Evolutionary conservation across 495 filamentous ascomycete species (phyloP).

Genomic region (Penicillium tannophilum): DNA sequence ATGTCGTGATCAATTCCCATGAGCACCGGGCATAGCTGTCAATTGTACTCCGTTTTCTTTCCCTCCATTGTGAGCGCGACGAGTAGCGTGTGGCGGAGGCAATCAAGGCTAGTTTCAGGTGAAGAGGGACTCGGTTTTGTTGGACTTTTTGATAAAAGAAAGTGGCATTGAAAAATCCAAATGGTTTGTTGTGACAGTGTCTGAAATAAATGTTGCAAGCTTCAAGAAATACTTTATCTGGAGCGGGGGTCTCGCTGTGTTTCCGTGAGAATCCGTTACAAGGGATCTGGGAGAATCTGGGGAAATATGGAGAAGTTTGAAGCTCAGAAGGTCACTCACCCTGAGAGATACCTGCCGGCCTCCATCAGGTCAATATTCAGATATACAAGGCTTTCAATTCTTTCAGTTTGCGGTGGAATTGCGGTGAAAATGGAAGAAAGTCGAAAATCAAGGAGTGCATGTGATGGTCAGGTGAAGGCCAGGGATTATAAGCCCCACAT

Average conservation of each 20-base stretch:
- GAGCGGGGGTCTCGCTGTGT: constrained; percentile 6
- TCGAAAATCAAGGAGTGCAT: neutral
- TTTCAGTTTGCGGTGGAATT: neutral
- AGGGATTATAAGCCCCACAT: neutral
- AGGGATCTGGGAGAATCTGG: neutral
- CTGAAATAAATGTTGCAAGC: constrained; percentile 31
- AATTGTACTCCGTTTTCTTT: constrained; percentile 23
- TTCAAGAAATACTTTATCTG: constrained; percentile 27
- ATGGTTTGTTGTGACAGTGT: constrained; percentile 36
- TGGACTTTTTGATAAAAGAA: constrained; percentile 23
- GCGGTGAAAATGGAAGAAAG: neutral
- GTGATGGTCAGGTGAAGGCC: no score
- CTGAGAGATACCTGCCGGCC: neutral
- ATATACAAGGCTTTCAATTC: neutral
- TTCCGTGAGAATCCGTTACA: neutral
- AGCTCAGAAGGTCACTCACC: neutral
- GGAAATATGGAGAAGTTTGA: no score
- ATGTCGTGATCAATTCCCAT: constrained; percentile 30
- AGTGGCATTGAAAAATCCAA: constrained; percentile 31
- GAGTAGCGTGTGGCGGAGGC: constrained; percentile 34
- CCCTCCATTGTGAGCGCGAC: constrained; percentile 23
- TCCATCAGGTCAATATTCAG: neutral
- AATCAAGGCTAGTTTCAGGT: constrained; percentile 31
- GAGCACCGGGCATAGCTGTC: constrained; percentile 30
- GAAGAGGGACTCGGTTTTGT: constrained; percentile 18